phyloP scores from a whole-genome alignment of 208 protist species.

The Crithidia brevicula region DNA sequence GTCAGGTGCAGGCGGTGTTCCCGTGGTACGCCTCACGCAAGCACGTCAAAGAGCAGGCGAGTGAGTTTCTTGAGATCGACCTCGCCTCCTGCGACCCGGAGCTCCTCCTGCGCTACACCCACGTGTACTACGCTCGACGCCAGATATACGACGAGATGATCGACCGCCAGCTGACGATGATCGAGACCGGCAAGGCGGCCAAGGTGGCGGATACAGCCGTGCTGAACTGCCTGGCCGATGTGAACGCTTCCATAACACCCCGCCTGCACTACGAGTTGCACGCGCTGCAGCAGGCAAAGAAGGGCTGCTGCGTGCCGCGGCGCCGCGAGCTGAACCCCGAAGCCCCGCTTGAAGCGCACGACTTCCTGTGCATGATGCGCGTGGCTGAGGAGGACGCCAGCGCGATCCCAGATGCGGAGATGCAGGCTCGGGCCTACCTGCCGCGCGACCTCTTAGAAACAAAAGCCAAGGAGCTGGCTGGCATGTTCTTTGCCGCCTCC shows the following conservation, averaged over 20 bases:
- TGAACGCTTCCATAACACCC: conserved; percentile 51
- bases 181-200: conserved; percentile 78
- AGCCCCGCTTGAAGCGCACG: conserved; percentile 71
- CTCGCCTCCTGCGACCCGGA: conserved; percentile 84
- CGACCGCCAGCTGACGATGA: conserved; percentile 76
- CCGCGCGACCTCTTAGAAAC: conserved; percentile 62
- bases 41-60: conserved; percentile 89
- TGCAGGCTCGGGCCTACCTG: conserved; percentile 77
- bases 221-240: conserved; percentile 57
- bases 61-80: conserved; percentile 90
- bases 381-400: conserved; percentile 76
- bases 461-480: conserved; percentile 53
- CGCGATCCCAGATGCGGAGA: conserved; percentile 74
- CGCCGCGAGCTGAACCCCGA: conserved; percentile 77
- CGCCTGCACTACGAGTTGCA: conserved; percentile 69
- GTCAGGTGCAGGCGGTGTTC: conserved; percentile 82
- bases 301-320: conserved; percentile 46
- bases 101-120: conserved; percentile 84
- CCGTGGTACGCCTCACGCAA: conserved; percentile 86
- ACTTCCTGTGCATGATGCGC: conserved; percentile 92
- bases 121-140: conserved; percentile 84
- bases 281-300: conserved; percentile 63
- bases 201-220: conserved; percentile 63
- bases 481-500: conserved; percentile 38
- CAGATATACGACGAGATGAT: conserved; percentile 81